Percentiles rank a stretch among this genome's conserved stretches.
These are phyloP conservation scores for Bacidia gigantensis DNA, from an alignment of 495 filamentous ascomycete genomes.

Conservation along the genomic window DNA sequence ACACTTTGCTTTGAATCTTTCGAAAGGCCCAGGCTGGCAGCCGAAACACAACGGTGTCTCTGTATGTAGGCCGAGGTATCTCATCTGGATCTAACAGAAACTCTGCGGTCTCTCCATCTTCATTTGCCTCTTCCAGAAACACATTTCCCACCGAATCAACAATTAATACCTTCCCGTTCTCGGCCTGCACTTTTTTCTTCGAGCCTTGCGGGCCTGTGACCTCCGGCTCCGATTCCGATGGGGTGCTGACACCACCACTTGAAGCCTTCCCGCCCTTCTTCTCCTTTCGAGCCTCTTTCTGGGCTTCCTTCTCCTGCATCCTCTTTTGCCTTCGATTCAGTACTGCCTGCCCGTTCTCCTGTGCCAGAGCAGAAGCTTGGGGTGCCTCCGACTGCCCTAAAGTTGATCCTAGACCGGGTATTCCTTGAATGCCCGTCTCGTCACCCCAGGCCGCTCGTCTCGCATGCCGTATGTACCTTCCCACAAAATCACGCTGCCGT, in stretches of 20 bases:
- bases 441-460: slow-evolving; percentile 81
- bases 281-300: slow-evolving; percentile 46
- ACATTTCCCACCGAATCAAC: slow-evolving; percentile 88
- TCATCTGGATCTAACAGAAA: slow-evolving; percentile 69
- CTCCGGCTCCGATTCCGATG: slow-evolving; percentile 29
- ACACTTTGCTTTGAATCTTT: slow-evolving; percentile 37
- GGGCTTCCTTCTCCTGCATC: slow-evolving; percentile 67
- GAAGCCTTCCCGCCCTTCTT: slow-evolving; percentile 18
- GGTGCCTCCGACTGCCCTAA: slow-evolving; percentile 24
- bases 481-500: slow-evolving; percentile 79
- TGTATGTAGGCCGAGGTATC: slow-evolving; percentile 48
- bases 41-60: slow-evolving; percentile 54
- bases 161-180: slow-evolving; percentile 89
- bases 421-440: slow-evolving; percentile 47
- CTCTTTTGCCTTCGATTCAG: slow-evolving; percentile 82
- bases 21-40: slow-evolving; percentile 53
- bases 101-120: slow-evolving; percentile 70
- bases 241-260: slow-evolving; percentile 34
- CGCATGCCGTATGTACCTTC: slow-evolving; percentile 81
- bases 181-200: slow-evolving; percentile 71
- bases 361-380: slow-evolving; percentile 27
- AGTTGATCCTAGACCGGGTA: slow-evolving; percentile 48
- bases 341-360: slow-evolving; percentile 36
- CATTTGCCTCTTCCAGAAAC: slow-evolving; percentile 76
- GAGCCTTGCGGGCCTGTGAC: slow-evolving; percentile 42